A percentile compares a stretch with the other conserved stretches of the same genome.
phyloP scores from a whole-genome alignment of 1,284 basidiomycete species.

The Ganoderma meredithae region DNA sequence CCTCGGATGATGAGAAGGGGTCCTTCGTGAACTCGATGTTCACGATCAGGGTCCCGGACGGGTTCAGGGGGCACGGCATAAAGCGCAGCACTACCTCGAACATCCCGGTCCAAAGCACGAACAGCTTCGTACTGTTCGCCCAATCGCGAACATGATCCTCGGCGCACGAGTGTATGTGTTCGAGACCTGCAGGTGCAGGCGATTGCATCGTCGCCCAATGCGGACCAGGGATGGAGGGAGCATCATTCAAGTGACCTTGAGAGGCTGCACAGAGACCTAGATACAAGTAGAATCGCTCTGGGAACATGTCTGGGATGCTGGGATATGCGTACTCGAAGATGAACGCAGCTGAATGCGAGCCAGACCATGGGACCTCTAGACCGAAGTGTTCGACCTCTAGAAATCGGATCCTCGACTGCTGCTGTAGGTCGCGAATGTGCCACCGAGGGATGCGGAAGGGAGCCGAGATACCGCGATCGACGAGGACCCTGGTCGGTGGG shows the following conservation, averaged over 20 bases:
- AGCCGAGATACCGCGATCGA: neutral
- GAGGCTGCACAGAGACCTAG: neutral
- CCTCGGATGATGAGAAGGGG: neutral
- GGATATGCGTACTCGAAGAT: neutral
- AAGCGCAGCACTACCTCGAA: neutral
- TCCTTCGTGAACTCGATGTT: neutral
- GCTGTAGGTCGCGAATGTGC: neutral
- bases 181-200: neutral
- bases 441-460: neutral
- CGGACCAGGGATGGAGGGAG: neutral
- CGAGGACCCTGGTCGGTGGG: neutral
- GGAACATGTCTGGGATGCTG: neutral
- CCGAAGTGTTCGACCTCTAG: neutral
- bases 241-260: neutral
- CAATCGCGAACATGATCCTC: neutral
- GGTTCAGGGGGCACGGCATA: neutral
- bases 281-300: neutral
- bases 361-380: neutral
- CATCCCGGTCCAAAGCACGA: neutral
- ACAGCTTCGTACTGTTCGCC: neutral
- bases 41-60: neutral
- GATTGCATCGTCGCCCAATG: slow-evolving; percentile 3
- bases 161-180: neutral
- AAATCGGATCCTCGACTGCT: neutral
- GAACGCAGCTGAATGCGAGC: neutral